phyloP scores from a whole-genome alignment of 768 basidiomycete species.

The Collybia sp. region DNA sequence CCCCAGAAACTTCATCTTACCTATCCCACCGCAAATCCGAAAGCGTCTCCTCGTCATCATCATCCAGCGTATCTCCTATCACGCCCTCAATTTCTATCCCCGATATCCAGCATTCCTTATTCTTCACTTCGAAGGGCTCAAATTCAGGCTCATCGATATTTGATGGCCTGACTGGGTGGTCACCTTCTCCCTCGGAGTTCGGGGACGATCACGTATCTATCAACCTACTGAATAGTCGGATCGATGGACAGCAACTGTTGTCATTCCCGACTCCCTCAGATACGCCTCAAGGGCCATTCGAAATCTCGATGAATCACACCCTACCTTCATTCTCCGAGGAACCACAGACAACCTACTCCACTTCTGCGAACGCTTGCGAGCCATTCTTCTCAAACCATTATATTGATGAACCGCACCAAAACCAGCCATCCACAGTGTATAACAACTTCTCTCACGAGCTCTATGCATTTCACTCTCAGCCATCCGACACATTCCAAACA shows the following conservation, averaged over 20 bases:
- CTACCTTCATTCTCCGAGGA: slow-evolving; percentile 25
- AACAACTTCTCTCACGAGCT: no score
- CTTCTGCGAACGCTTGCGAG: slow-evolving; percentile 1
- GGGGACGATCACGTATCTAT: slow-evolving; percentile 9
- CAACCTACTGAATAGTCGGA: slow-evolving; percentile 11
- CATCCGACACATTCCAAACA: no score
- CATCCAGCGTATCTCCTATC: slow-evolving; percentile 38
- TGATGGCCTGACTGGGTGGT: slow-evolving; percentile 16
- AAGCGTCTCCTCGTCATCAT: slow-evolving; percentile 32
- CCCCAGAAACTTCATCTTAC: slow-evolving; percentile 29
- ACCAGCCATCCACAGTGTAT: no score
- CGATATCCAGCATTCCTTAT: slow-evolving; percentile 17
- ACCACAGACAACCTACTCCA: slow-evolving; percentile 16
- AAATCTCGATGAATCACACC: slow-evolving; percentile 26
- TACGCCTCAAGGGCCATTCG: slow-evolving; percentile 22
- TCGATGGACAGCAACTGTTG: slow-evolving; percentile 15
- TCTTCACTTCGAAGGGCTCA: slow-evolving; percentile 15
- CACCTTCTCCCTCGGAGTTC: slow-evolving; percentile 11
- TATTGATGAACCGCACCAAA: no score
- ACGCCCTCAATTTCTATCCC: slow-evolving; percentile 22
- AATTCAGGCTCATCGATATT: slow-evolving; percentile 16
- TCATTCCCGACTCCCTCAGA: slow-evolving; percentile 16
- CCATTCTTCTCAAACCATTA: no score
- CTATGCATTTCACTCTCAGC: no score
- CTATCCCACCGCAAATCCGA: slow-evolving; percentile 25